Conservation (phyloP, 169 alveolate genomes). For the Eimeria necatrix region DNA sequence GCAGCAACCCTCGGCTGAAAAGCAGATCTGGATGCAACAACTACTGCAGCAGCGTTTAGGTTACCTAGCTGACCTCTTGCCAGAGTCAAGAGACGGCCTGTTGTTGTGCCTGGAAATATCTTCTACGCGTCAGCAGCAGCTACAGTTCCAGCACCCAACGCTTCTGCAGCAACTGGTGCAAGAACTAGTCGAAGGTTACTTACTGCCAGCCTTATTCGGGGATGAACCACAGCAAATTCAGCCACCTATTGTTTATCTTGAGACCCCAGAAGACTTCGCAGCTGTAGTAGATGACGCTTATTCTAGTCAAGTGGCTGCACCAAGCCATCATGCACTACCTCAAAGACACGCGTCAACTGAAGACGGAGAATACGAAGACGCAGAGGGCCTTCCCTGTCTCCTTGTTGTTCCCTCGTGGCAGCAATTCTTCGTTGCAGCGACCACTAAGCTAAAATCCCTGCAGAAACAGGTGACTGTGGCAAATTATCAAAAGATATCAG, state of each 20-base stretch:
- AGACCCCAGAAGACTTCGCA: conserved; percentile 27
- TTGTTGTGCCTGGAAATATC: conserved; percentile 56
- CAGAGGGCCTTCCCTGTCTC: conserved; percentile 27
- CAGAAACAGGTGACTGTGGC: neutral
- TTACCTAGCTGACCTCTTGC: conserved; percentile 14
- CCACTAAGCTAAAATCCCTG: conserved; percentile 20
- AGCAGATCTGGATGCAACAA: conserved; percentile 54
- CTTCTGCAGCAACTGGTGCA: conserved; percentile 51
- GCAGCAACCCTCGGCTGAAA: neutral
- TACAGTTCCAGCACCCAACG: conserved; percentile 5
- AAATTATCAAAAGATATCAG: neutral
- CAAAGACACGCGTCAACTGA: neutral
- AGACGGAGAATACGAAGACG: neutral
- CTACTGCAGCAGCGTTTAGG: conserved; percentile 66
- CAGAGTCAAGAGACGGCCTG: conserved; percentile 18
- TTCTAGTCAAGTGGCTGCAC: neutral
- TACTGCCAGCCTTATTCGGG: conserved; percentile 58
- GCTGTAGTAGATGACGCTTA: conserved; percentile 18
- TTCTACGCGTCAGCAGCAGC: conserved; percentile 35
- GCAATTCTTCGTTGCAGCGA: conserved; percentile 50
- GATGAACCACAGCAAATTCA: conserved; percentile 47
- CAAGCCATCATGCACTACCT: no score
- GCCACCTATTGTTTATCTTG: conserved; percentile 46
- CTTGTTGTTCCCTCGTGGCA: conserved; percentile 59
- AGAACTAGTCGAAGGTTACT: conserved; percentile 29